A percentile compares a stretch with the other conserved stretches of the same genome.
phyloP scores from a whole-genome alignment of 2,329 filamentous ascomycete genomes.

The Colletotrichum sojae region DNA sequence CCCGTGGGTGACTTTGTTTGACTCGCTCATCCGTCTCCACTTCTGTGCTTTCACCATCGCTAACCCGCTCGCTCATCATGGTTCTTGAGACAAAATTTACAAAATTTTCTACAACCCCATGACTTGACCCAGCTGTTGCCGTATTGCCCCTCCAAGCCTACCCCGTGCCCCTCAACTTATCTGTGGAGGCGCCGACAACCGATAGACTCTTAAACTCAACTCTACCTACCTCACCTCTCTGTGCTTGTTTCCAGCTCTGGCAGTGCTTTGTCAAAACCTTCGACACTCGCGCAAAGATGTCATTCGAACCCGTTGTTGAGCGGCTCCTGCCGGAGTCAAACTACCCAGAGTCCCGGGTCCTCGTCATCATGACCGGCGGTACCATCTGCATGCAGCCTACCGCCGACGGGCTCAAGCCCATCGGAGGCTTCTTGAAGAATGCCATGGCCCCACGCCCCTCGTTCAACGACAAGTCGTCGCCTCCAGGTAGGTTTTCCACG shows the following conservation, averaged over 20 bases:
- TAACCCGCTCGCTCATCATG: conserved; percentile 28
- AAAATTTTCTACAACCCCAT: conserved; percentile 38
- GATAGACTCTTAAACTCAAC: conserved; percentile 30
- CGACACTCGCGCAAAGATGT: conserved; percentile 18
- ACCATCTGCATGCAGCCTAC: conserved; percentile 94
- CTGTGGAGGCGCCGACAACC: conserved; percentile 26
- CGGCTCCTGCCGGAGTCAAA: conserved; percentile 34
- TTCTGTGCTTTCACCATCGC: conserved; percentile 38
- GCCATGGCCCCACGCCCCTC: conserved; percentile 86
- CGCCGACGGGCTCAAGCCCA: conserved; percentile 83
- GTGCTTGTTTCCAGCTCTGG: background rate
- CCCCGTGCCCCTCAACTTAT: conserved; percentile 38
- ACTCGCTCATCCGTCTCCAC: conserved; percentile 40
- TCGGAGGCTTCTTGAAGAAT: conserved; percentile 83
- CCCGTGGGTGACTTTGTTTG: conserved; percentile 36
- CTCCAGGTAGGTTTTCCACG: conserved; percentile 53
- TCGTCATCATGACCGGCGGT: conserved; percentile 92
- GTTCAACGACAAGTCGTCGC: conserved; percentile 83
- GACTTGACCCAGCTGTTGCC: conserved; percentile 32
- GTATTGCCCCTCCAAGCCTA: conserved; percentile 31
- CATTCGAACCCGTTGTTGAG: conserved; percentile 26
- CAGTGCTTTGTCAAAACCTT: background rate
- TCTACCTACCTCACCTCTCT: background rate
- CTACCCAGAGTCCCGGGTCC: conserved; percentile 81
- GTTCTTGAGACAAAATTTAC: conserved; percentile 40